A percentile compares a stretch with the other conserved stretches of the same genome.
These are phyloP conservation scores for Fraxinus floribunda DNA, from an alignment of 305 asterid genomes.

Conservation along the genomic window DNA sequence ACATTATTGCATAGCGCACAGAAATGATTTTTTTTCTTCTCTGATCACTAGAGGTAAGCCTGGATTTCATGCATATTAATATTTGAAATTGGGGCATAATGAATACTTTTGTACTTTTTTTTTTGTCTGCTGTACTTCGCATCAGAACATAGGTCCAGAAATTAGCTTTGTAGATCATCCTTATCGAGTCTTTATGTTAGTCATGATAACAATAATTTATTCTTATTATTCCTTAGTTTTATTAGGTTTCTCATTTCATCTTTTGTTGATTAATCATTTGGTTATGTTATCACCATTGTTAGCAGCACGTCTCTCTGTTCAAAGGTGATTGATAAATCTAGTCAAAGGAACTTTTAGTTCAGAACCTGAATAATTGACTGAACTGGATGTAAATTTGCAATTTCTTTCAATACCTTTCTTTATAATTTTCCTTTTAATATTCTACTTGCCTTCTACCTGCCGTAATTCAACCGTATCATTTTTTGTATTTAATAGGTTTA, in stretches of 20 bases:
- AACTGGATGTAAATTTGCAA: background rate
- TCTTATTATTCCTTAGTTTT: background rate
- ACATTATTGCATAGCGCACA: background rate
- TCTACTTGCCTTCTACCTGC: background rate
- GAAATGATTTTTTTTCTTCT: background rate
- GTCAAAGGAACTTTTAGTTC: background rate
- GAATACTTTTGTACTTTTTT: background rate
- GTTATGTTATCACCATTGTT: background rate
- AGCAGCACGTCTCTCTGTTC: background rate
- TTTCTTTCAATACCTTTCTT: background rate
- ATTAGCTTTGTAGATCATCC: background rate
- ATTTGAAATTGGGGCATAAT: background rate
- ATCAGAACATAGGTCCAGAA: background rate
- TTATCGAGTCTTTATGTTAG: background rate
- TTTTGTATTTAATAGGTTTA: background rate
- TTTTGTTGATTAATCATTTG: background rate
- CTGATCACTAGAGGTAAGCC: background rate
- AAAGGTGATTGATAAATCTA: background rate
- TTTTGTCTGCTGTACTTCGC: background rate
- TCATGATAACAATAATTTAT: background rate
- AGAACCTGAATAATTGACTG: background rate
- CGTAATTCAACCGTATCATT: conserved; percentile 8
- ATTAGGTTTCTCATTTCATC: background rate
- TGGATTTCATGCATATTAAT: background rate
- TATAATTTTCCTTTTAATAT: background rate